phyloP scores from a whole-genome alignment of 331 rosid genomes.

The Arachis monticola region DNA sequence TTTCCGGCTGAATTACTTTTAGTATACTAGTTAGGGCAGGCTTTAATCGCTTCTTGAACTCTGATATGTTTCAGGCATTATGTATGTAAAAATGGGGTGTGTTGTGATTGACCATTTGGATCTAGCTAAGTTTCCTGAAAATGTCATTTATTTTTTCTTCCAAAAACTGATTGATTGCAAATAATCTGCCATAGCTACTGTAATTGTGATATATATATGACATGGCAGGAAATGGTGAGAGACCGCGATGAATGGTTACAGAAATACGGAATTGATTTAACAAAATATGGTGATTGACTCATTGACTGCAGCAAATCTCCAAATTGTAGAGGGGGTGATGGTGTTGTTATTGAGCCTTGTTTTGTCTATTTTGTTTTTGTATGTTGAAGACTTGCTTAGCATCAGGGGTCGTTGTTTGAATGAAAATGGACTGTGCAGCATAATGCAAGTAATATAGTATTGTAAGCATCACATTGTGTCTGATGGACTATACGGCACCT shows the following conservation, averaged over 20 bases:
- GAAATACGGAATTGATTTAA: conserved; percentile 36
- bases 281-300: conserved; percentile 37
- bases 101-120: conserved; percentile 39
- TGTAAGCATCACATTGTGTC: conserved; percentile 21
- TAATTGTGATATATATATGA: conserved; percentile 19
- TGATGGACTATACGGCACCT: conserved; percentile 17
- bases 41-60: conserved; percentile 44
- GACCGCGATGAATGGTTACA: conserved; percentile 19
- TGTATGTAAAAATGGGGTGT: conserved; percentile 41
- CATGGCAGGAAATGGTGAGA: conserved; percentile 44
- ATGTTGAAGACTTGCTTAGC: conserved; percentile 32
- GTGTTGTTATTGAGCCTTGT: conserved; percentile 43
- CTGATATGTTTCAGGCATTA: conserved; percentile 38
- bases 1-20: conserved; percentile 43
- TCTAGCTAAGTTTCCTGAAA: conserved; percentile 44
- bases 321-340: conserved; percentile 37
- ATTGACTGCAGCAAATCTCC: conserved; percentile 36
- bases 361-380: conserved; percentile 42
- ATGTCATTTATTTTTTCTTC: conserved; percentile 30
- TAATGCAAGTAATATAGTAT: conserved; percentile 35
- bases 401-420: conserved; percentile 37
- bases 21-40: conserved; percentile 42
- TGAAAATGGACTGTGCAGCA: conserved; percentile 37
- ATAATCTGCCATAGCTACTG: conserved; percentile 32
- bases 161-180: conserved; percentile 24